Conservation (phyloP, 495 filamentous ascomycete genomes). For the Venustampulla echinocandica region DNA sequence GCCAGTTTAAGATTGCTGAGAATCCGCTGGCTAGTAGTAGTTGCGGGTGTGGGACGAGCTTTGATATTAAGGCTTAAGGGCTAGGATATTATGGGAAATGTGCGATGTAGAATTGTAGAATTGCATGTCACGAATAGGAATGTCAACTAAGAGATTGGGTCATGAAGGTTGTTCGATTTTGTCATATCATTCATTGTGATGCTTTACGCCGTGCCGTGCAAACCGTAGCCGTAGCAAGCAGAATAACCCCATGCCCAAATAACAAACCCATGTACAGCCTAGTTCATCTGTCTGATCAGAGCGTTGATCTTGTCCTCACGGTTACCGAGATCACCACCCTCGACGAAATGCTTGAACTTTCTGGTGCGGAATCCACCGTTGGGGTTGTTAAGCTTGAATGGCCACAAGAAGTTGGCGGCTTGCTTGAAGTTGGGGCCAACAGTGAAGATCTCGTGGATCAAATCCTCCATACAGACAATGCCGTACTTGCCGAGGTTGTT, state of each 20-base stretch:
- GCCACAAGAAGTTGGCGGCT: slow-evolving; percentile 99
- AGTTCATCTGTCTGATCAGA: slow-evolving; percentile 98
- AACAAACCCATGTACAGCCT: slow-evolving; percentile 26
- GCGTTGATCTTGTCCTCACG: slow-evolving; percentile 97
- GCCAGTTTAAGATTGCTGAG: slow-evolving; percentile 92
- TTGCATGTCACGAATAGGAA: not conserved
- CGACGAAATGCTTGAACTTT: slow-evolving; percentile 99
- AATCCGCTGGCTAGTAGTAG: slow-evolving; percentile 87
- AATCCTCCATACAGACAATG: slow-evolving; percentile 98
- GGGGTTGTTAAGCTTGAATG: slow-evolving; percentile 98
- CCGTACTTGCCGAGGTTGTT: slow-evolving; percentile 92
- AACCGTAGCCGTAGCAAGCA: slow-evolving; percentile 1
- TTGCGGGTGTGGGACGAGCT: slow-evolving; percentile 96
- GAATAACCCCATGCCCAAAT: not conserved
- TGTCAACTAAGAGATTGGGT: not conserved
- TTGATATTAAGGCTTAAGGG: slow-evolving; percentile 67
- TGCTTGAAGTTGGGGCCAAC: slow-evolving; percentile 99
- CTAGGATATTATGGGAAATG: not conserved
- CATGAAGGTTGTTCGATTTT: not conserved
- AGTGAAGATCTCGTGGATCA: slow-evolving; percentile 98
- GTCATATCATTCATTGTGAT: slow-evolving; percentile 7
- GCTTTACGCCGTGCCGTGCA: slow-evolving; percentile 4
- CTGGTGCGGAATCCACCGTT: slow-evolving; percentile 88
- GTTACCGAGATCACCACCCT: slow-evolving; percentile 92
- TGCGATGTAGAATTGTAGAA: not conserved